phyloP scores from a whole-genome alignment of 208 protist species.

The Wallacemonas sp. region DNA sequence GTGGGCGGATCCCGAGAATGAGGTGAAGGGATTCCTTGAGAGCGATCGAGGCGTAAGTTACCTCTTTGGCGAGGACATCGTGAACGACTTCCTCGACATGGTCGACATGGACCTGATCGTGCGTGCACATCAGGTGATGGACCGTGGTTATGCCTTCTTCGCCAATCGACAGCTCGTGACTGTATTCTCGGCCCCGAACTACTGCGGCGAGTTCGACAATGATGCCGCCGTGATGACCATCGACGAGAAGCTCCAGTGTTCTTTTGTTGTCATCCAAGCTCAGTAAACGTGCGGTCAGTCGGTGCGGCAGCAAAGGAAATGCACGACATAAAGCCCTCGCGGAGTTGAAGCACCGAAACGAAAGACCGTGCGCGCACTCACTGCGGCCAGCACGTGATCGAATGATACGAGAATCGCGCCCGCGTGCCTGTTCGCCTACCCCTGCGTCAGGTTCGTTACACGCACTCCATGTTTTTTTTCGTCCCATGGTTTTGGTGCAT shows the following conservation, averaged over 20 bases:
- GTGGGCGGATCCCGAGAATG: conserved; percentile 97
- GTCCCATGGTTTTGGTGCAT: too few relatives aligned
- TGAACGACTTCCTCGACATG: conserved; percentile 95
- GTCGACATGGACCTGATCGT: conserved; percentile 98
- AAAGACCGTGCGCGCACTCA: too few relatives aligned
- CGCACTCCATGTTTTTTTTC: too few relatives aligned
- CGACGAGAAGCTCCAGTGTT: conserved; percentile 95
- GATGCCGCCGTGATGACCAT: conserved; percentile 98
- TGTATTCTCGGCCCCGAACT: conserved; percentile 77
- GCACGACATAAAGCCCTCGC: too few relatives aligned
- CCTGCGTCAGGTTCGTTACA: too few relatives aligned
- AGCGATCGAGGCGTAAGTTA: conserved; percentile 82
- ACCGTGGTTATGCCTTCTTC: conserved; percentile 98
- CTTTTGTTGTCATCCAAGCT: conserved; percentile 77
- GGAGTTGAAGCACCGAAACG: not conserved
- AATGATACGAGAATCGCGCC: too few relatives aligned
- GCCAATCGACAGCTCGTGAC: conserved; percentile 97
- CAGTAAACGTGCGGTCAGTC: not conserved
- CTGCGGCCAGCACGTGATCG: too few relatives aligned
- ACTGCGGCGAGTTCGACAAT: conserved; percentile 97
- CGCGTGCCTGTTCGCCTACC: too few relatives aligned
- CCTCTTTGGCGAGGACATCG: conserved; percentile 97
- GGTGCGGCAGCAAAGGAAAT: too few relatives aligned
- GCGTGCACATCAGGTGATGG: conserved; percentile 96
- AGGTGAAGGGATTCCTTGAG: conserved; percentile 93